Evolutionary conservation across 441 rosid species (phyloP), one percentile per base, ranked within the genome.

Genomic region (Populus hybrid): DNA sequence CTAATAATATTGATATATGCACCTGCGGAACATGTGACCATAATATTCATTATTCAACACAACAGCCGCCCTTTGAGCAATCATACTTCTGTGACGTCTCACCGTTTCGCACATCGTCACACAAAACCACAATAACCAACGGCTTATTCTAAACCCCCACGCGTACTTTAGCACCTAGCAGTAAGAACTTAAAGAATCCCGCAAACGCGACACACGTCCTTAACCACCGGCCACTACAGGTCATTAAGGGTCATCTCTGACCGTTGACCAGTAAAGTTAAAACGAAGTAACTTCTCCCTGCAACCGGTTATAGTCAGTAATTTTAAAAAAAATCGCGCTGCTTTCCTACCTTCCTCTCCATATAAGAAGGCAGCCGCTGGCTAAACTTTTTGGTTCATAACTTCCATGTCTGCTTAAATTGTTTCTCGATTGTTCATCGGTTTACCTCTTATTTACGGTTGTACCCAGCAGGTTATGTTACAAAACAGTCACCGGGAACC

Each of bases 401-500:
- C 28, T 70, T 71, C 77, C 67, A 9, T 74, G 16, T 73, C 26
- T 8, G 9, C 65, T 30, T 7, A 40, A 64, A 11, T 69, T 75
- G 70, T 64, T 67, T 14, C 7, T 72, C 36, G 4, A 35, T 26
- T 38, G 6, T 50, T 57, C 38, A 19, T 7, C 21, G 1, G 12
- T 40, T 30, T 30, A 23, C 66, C 78, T 6, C 4, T 61, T 71
- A 59, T 74, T 76, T 24, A 74, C 84, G 21, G 61, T 61, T 66
- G 2, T 74, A 76, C 78, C 79, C 19, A 67, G 36, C 84, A 18
- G 81, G 76, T 87, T 90, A 90, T 92, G 97, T 9, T 87, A 75
- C 81, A 79, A 70, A 24, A 78, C 73, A 34, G 36, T 79, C 30
- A 73, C 83, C 70, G 87, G 86, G 80, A 87, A 88, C 69, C 85